Base-by-base conservation (phyloP, 495 filamentous ascomycete genomes). In the Talaromyces borbonicus region DNA sequence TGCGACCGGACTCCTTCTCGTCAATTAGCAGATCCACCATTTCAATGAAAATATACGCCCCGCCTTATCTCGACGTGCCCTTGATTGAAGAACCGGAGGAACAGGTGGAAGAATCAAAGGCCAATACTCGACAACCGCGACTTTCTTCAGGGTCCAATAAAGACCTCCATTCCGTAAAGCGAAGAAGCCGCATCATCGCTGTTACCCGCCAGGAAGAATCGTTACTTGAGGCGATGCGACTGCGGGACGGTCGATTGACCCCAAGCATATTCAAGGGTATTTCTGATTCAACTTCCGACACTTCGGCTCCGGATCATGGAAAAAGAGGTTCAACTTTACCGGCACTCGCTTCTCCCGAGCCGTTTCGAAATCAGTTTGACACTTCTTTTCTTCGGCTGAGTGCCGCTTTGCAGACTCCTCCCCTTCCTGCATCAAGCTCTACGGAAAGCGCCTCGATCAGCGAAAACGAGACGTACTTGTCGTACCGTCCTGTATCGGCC, bases 171-270 rank as follows among this genome's bases (percentile, higher is more conserved):
- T 46, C 43, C 26, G 43, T 19, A 5, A 58, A 43, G 51, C 56
- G 26, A 46, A 70, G 73, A 50, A 82, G 77, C 41, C 80, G 81
- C 29, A 68, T 92, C 30, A 92, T 95, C 77, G 82, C 84, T 0
- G 87, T 94, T 39, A 94, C 87, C 0, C 73, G 78, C 42, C 86
- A 94, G 61, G 89, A 95, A 58, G 83, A 88, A 56, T 78, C 84
- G 56, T 67, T 95, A 5, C 67, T 95, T 6, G 84, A 86, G 51
- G 84, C 85, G 11, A 80, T 95, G 74, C 74, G 89, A 26, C 63
- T 77, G 52, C 88, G 88, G 56, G 73, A 85, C 33, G 84, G 85
- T 26, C 77, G 78, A 23, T 84, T 93, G 71, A 79, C 80, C 0
- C 79, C 86, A 45, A 79, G 81, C 45, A 74, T 82, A 40, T 80